Base-by-base conservation (phyloP, 441 rosid species). In the Melianthus villosus region DNA sequence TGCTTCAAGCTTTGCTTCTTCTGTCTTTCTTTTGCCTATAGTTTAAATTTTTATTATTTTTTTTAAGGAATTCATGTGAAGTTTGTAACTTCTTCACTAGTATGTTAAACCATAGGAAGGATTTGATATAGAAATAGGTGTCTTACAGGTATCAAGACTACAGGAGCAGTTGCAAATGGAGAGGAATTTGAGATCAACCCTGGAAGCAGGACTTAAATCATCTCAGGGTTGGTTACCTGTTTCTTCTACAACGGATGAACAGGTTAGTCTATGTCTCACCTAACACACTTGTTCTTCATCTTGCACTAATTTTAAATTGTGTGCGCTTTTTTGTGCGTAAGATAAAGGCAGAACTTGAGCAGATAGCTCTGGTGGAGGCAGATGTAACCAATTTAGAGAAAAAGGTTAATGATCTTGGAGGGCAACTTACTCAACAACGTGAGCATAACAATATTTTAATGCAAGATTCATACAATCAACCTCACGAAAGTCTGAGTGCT, bases 131-230 rank as follows among this genome's bases (percentile, higher is more conserved):
- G 35, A 13, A 28, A 11, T 20, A 1, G 25, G 31, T 0, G 6
- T 2, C 53, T 38, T 51, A 29, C 56, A 82, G 94, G 94, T 91
- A 52, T 69, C 57, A 60, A 79, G 81, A 63, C 79, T 91, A 44
- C 77, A 75, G 56, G 87, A 72, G 44, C 76, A 75, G 57, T 71
- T 91, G 72, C 87, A 68, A 55, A 73, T 53, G 60, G 91, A 85
- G 71, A 73, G 67, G 54, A 73, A 73, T 37, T 71, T 58, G 64
- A 72, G 69, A 58, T 44, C 22, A 51, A 68, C 70, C 59, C 55
- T 91, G 29, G 87, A 82, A 67, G 57, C 81, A 51, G 89, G 62
- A 55, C 71, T 82, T 53, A 42, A 53, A 46, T 32, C 57, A 44
- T 56, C 82, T 40, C 64, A 56, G 48, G 72, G 64, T 42, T 53